phyloP scores from a whole-genome alignment of 2,329 filamentous ascomycete genomes.

The Plenodomus lindquistii region DNA sequence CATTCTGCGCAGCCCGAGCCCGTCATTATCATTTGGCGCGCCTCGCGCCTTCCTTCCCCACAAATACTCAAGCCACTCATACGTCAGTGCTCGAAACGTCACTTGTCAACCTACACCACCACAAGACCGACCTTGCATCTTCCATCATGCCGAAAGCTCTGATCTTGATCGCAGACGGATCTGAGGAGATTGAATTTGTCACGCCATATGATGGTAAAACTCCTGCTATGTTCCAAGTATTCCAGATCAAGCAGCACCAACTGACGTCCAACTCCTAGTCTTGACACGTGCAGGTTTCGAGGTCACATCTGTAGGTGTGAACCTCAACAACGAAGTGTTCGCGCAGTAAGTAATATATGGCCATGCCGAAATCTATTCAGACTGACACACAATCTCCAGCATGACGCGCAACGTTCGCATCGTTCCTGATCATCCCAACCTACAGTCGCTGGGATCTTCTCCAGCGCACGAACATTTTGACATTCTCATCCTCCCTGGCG shows the following conservation, averaged over 20 bases:
- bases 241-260: not conserved
- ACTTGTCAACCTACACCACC: not conserved
- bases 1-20: not conserved
- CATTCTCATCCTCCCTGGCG: slow-evolving; percentile 45
- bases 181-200: slow-evolving; percentile 49
- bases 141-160: slow-evolving; percentile 40
- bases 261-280: slow-evolving; percentile 26
- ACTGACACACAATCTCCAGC: not conserved
- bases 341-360: slow-evolving; percentile 31
- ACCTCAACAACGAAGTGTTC: slow-evolving; percentile 35
- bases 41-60: slow-evolving; percentile 5
- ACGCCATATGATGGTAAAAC: slow-evolving; percentile 45
- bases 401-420: slow-evolving; percentile 45
- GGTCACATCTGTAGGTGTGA: slow-evolving; percentile 41
- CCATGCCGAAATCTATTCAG: not conserved
- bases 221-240: not conserved
- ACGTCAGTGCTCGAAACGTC: slow-evolving; percentile 7
- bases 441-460: slow-evolving; percentile 17
- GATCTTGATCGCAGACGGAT: slow-evolving; percentile 45
- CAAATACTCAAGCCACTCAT: slow-evolving; percentile 6
- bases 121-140: not conserved
- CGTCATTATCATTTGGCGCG: not conserved
- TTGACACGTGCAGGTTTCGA: slow-evolving; percentile 45
- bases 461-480: slow-evolving; percentile 28
- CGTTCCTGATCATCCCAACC: slow-evolving; percentile 36